Base-by-base conservation (phyloP, 176 grass and related monocot species). In the Musa schizocarpa region DNA sequence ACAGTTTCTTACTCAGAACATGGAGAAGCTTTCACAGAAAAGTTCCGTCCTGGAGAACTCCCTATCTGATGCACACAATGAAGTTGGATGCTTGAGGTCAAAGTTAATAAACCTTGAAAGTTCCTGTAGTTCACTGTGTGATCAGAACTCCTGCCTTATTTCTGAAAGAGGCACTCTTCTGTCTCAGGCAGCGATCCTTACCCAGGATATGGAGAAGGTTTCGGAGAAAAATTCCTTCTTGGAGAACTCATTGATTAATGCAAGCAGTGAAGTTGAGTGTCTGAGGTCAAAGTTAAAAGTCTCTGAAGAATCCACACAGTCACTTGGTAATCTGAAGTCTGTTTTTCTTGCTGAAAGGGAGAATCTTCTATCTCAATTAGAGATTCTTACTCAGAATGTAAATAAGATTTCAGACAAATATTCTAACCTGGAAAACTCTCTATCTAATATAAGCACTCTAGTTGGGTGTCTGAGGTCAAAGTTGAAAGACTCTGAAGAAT, bases 191-290 rank as follows among this genome's bases (percentile, higher is more conserved):
- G 52, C 27, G 22, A 11, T 27, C 13, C 23, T 29, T 74, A 74
- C 21, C 17, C 53, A 27, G 17, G 56, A 81, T 72, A 62, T 81
- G 83, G 86, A 89, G 70, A 87, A 87, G 52, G 57, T 99, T 76
- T 94, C 88, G 74, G 88, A 92, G 56, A 89, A 91, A 80, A 90
- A 79, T 84, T 71, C 53, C 53, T 63, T 88, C 78, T 86, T 92
- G 83, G 89, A 90, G 71, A 86, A 84, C 64, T 88, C 83, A 43
- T 66, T 96, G 74, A 85, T 81, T 65, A 87, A 84, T 86, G 80
- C 81, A 34, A 25, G 7, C 19, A 24, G 10, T 53, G 70, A 72
- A 72, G 70, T 72, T 22, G 51, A 14, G 10, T 17, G 23, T 68
- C 16, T 68, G 26, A 68, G 65, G 12, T 43, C 25, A 2, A 53